Evolutionary conservation across 2,329 filamentous ascomycete genomes (phyloP).

Genomic region (Dryadomyces sulphureus): DNA sequence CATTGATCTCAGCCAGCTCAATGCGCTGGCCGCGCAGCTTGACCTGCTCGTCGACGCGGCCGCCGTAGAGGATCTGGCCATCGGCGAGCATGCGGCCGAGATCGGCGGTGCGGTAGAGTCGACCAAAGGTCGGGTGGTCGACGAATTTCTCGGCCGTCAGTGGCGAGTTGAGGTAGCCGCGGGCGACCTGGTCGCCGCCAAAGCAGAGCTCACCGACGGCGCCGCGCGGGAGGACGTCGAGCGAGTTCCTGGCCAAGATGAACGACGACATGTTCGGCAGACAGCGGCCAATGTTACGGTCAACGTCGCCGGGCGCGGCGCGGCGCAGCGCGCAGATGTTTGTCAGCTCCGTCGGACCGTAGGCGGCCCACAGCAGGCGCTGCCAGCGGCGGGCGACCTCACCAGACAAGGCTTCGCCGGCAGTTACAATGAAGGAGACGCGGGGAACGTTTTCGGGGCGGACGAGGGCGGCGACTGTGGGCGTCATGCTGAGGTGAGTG

Average conservation of each 20-base stretch:
- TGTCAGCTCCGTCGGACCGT: slow-evolving; percentile 74
- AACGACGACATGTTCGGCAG: slow-evolving; percentile 65
- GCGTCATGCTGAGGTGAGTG: slow-evolving; percentile 75
- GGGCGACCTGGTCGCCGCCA: slow-evolving; percentile 66
- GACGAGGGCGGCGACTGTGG: slow-evolving; percentile 68
- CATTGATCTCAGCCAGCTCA: slow-evolving; percentile 63
- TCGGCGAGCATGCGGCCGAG: slow-evolving; percentile 65
- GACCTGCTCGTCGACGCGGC: slow-evolving; percentile 63
- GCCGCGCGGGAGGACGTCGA: slow-evolving; percentile 48
- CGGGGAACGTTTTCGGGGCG: slow-evolving; percentile 51
- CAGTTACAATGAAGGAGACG: slow-evolving; percentile 64
- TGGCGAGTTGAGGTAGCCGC: slow-evolving; percentile 56
- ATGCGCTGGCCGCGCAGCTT: slow-evolving; percentile 72
- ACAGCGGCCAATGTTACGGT: slow-evolving; percentile 62
- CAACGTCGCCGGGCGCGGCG: slow-evolving; percentile 40
- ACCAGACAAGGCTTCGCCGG: slow-evolving; percentile 65
- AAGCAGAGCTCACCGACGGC: slow-evolving; percentile 76
- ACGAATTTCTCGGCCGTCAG: slow-evolving; percentile 55
- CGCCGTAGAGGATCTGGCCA: slow-evolving; percentile 57
- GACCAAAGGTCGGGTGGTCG: slow-evolving; percentile 50
- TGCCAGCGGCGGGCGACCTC: slow-evolving; percentile 57
- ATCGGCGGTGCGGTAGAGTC: slow-evolving; percentile 72
- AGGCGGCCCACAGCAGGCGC: slow-evolving; percentile 27
- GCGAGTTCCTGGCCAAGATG: slow-evolving; percentile 33
- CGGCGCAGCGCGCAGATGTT: slow-evolving; percentile 71